Percentiles rank a stretch among this genome's conserved stretches.
Conservation (phyloP, 352 stramenopile genomes). For the Saprolegnia parasitica region DNA sequence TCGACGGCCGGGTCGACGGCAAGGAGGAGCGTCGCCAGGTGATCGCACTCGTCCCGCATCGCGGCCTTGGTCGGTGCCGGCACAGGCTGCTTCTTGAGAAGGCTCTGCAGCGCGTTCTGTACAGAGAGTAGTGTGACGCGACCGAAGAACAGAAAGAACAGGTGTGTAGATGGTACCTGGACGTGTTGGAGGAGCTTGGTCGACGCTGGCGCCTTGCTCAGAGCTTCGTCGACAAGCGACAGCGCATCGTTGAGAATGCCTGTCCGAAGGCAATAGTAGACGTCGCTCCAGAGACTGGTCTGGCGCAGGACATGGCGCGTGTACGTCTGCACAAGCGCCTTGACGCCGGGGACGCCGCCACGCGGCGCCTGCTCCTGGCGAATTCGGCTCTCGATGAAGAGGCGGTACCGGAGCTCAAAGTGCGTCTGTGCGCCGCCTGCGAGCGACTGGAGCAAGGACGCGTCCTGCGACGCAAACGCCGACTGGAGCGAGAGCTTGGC, state of each 20-base stretch:
- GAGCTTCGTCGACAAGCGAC: constrained; percentile 37
- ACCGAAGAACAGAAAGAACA: no score
- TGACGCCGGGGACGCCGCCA: constrained; percentile 59
- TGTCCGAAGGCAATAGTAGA: constrained; percentile 79
- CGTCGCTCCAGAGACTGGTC: constrained; percentile 63
- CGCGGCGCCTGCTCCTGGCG: constrained; percentile 68
- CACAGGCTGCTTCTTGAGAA: neutral
- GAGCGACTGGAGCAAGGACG: constrained; percentile 49
- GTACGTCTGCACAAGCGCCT: constrained; percentile 72
- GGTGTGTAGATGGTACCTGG: neutral
- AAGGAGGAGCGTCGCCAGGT: neutral
- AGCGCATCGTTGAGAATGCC: constrained; percentile 66
- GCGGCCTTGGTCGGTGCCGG: neutral
- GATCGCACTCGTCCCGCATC: neutral
- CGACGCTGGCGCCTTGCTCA: neutral
- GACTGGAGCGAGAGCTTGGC: constrained; percentile 52
- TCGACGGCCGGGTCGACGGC: neutral
- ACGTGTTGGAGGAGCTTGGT: neutral
- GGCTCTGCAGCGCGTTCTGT: neutral
- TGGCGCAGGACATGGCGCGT: constrained; percentile 65
- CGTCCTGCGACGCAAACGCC: constrained; percentile 39
- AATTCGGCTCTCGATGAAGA: constrained; percentile 74
- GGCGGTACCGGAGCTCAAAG: constrained; percentile 70
- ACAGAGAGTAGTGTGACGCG: no score
- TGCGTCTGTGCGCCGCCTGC: constrained; percentile 66